Conservation (phyloP, 352 stramenopile species). For the Globisporangium solare region DNA sequence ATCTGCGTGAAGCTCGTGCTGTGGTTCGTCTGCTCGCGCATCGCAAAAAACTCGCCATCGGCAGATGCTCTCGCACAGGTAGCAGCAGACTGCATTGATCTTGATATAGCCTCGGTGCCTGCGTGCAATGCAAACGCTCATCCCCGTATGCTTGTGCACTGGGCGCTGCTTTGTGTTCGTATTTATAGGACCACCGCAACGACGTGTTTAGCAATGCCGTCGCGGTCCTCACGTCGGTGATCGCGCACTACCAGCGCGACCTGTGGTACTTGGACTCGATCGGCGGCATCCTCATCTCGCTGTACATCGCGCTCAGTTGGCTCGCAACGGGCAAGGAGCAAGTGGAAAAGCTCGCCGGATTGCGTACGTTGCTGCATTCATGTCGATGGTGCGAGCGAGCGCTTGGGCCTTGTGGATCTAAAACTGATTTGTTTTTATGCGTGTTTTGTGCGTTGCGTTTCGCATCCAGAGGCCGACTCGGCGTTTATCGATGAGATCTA, state of each 20-base stretch:
- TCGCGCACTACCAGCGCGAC: constrained; percentile 52
- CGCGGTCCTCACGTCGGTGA: constrained; percentile 78
- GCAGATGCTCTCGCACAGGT: constrained; percentile 73
- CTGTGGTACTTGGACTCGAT: constrained; percentile 94
- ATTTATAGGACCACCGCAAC: constrained; percentile 93
- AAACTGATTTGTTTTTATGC: neutral
- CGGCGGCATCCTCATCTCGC: constrained; percentile 92
- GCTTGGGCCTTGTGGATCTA: too few relatives aligned
- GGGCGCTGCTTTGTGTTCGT: too few relatives aligned
- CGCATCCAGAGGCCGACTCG: constrained; percentile 66
- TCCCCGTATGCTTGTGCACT: too few relatives aligned
- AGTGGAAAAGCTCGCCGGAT: constrained; percentile 87
- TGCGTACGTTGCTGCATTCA: constrained; percentile 48
- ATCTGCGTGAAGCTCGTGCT: constrained; percentile 82
- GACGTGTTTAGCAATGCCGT: constrained; percentile 94
- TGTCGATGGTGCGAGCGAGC: neutral
- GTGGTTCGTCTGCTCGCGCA: constrained; percentile 76
- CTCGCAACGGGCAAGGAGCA: constrained; percentile 94
- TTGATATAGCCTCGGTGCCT: too few relatives aligned
- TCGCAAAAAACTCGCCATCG: constrained; percentile 58
- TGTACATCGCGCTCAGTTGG: constrained; percentile 97
- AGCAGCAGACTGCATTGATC: neutral
- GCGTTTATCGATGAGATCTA: constrained; percentile 94
- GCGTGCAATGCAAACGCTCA: too few relatives aligned
- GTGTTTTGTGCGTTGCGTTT: neutral